phyloP scores from a whole-genome alignment of 208 protist species.

The Vickermania ingenoplastis region DNA sequence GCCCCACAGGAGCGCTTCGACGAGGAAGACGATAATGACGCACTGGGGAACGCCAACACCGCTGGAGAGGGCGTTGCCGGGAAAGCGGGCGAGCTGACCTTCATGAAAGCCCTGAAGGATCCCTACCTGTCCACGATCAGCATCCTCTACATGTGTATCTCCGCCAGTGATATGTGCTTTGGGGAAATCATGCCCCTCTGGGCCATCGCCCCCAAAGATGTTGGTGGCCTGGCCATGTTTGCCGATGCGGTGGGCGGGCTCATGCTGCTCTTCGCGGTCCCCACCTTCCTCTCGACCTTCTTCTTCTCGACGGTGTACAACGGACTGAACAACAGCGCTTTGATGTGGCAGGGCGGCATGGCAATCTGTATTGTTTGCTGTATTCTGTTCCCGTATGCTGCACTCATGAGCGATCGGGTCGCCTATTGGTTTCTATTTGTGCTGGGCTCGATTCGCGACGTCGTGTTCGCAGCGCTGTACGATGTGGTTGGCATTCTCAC shows the following conservation, averaged over 20 bases:
- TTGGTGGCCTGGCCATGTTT: slow-evolving; percentile 30
- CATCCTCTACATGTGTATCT: slow-evolving; percentile 57
- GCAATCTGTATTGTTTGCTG: slow-evolving; percentile 5
- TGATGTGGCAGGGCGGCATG: slow-evolving; percentile 25
- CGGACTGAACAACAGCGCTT: slow-evolving; percentile 25
- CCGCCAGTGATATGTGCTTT: slow-evolving; percentile 32
- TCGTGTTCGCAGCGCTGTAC: slow-evolving; percentile 41
- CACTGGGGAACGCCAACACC: neutral
- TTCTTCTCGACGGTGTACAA: slow-evolving; percentile 28
- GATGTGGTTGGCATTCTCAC: slow-evolving; percentile 41
- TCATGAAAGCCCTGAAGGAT: neutral
- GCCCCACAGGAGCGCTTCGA: neutral
- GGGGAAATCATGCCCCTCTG: slow-evolving; percentile 46
- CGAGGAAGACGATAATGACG: neutral
- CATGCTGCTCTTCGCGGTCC: slow-evolving; percentile 34
- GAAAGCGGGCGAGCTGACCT: neutral
- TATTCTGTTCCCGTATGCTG: slow-evolving; percentile 6
- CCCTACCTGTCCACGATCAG: neutral
- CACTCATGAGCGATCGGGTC: neutral
- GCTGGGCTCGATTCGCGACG: slow-evolving; percentile 21
- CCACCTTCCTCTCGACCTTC: slow-evolving; percentile 34
- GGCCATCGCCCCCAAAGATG: slow-evolving; percentile 31
- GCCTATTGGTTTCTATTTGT: slow-evolving; percentile 17
- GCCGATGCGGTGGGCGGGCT: slow-evolving; percentile 30
- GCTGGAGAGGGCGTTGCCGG: too few species aligned